Evolutionary conservation across 2,329 filamentous ascomycete species (phyloP).

Genomic region (Pyricularia pennisetigena): DNA sequence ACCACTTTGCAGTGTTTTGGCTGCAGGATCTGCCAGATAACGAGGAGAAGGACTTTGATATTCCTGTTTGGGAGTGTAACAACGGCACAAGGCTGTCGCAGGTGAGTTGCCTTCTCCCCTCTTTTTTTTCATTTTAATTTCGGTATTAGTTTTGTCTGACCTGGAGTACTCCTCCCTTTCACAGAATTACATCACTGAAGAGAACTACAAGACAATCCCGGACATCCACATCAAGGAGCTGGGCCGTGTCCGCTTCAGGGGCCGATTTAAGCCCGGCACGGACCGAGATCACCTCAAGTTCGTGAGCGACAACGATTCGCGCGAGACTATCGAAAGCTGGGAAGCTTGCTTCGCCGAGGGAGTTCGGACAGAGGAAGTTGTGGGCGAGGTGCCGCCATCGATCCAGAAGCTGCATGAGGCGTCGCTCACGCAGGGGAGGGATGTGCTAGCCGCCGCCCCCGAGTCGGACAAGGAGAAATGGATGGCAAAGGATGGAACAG

Average conservation of each 20-base stretch:
- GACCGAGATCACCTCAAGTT: constrained; percentile 79
- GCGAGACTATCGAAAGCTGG: constrained; percentile 92
- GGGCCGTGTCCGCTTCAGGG: constrained; percentile 71
- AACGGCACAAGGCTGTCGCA: constrained; percentile 70
- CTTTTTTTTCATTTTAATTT: too few species aligned
- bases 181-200: constrained; percentile 76
- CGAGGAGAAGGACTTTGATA: constrained; percentile 64
- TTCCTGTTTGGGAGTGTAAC: constrained; percentile 85
- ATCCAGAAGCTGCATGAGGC: constrained; percentile 72
- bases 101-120: background rate
- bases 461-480: constrained; percentile 68
- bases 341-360: constrained; percentile 86
- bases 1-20: constrained; percentile 77
- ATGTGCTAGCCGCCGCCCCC: constrained; percentile 64
- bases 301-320: constrained; percentile 75
- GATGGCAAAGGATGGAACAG: constrained; percentile 68
- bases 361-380: constrained; percentile 62
- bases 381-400: constrained; percentile 60
- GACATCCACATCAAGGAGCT: constrained; percentile 71
- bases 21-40: constrained; percentile 76
- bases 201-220: constrained; percentile 59
- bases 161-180: background rate
- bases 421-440: constrained; percentile 68
- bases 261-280: constrained; percentile 80
- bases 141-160: background rate